Percentiles rank a stretch among this genome's conserved stretches.
phyloP scores from a whole-genome alignment of 768 basidiomycete species.

The Gyrodon lividus region DNA sequence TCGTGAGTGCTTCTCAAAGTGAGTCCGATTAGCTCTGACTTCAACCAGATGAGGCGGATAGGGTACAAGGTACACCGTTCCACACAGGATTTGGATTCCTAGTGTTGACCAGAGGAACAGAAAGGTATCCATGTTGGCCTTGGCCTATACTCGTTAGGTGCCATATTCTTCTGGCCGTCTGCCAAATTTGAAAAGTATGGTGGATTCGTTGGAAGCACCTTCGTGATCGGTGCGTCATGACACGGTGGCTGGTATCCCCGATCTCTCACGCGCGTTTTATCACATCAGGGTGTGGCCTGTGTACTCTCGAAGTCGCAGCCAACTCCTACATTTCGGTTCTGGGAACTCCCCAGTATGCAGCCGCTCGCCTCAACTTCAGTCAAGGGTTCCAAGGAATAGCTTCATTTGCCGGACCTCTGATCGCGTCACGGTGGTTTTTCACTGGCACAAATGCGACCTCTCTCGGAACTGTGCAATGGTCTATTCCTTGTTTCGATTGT shows the following conservation, averaged over 20 bases:
- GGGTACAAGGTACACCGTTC: constrained; percentile 60
- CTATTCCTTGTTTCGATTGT: neutral
- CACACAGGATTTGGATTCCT: neutral
- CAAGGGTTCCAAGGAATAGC: constrained; percentile 80
- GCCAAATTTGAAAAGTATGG: constrained; percentile 66
- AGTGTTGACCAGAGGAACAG: constrained; percentile 20
- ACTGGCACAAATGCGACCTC: constrained; percentile 56
- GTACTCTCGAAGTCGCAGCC: constrained; percentile 68
- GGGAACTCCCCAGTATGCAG: constrained; percentile 66
- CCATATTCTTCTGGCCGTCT: constrained; percentile 79
- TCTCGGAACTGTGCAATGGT: constrained; percentile 71
- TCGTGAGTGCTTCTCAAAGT: constrained; percentile 40
- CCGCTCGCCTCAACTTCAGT: constrained; percentile 74
- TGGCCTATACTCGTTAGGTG: constrained; percentile 59
- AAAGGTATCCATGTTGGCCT: constrained; percentile 66
- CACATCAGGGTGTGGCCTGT: constrained; percentile 56
- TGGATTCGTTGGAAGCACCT: constrained; percentile 74
- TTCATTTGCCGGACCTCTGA: constrained; percentile 70
- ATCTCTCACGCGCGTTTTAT: neutral
- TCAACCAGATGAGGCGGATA: constrained; percentile 51
- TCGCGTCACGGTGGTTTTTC: constrained; percentile 77
- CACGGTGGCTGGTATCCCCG: neutral
- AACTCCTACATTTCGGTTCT: constrained; percentile 79
- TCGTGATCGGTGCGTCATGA: constrained; percentile 53
- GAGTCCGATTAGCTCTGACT: neutral